Conservation (phyloP, 2,329 filamentous ascomycete species). For the Aspergillus floridensis region DNA sequence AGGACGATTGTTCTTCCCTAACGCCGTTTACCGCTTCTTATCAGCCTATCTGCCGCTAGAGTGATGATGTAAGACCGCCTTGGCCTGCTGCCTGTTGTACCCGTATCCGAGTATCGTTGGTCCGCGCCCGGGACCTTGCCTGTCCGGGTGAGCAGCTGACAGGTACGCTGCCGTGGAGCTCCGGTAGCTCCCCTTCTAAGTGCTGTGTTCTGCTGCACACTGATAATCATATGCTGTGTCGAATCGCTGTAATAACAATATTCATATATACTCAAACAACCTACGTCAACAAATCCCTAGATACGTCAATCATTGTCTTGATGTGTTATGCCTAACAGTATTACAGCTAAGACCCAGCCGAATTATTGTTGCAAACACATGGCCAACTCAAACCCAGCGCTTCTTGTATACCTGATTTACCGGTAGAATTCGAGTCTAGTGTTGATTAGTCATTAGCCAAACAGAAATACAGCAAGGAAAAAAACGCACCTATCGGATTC, state of each 20-base stretch:
- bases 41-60: constrained; percentile 2
- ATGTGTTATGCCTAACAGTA: constrained; percentile 21
- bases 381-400: constrained; percentile 9
- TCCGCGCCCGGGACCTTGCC: background rate
- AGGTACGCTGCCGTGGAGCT: background rate
- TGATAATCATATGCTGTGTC: background rate
- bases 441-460: constrained; percentile 41
- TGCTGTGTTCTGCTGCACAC: no score
- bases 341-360: constrained; percentile 29
- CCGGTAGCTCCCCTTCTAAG: background rate
- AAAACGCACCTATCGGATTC: constrained; percentile 59
- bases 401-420: constrained; percentile 23
- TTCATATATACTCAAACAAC: background rate
- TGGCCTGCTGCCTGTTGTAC: constrained; percentile 1
- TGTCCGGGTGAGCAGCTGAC: background rate
- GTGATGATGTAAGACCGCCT: constrained; percentile 16
- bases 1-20: background rate
- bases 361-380: constrained; percentile 20
- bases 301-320: constrained; percentile 18
- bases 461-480: constrained; percentile 10
- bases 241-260: background rate
- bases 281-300: constrained; percentile 1
- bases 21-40: background rate
- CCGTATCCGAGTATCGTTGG: background rate
- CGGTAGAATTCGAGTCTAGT: constrained; percentile 92